These are phyloP conservation scores for Botrytis tulipae DNA, from an alignment of 2,329 filamentous ascomycete species.

Conservation along the genomic window DNA sequence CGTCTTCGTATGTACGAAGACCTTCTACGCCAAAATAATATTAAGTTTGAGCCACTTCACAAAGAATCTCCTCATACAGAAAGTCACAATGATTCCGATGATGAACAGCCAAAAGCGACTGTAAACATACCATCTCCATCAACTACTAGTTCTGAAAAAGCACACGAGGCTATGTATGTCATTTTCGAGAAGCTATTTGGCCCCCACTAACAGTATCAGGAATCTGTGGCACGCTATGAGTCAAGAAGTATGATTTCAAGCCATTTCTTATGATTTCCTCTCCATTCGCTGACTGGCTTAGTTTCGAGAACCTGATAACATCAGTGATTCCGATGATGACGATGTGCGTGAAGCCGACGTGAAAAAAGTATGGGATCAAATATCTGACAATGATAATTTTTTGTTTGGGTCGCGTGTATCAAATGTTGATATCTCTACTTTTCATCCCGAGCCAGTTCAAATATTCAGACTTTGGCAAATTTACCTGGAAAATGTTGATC, in stretches of 20 bases:
- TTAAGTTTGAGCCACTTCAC: conserved; percentile 35
- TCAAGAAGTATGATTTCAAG: conserved; percentile 40
- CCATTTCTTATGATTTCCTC: conserved; percentile 4
- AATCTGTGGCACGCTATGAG: conserved; percentile 49
- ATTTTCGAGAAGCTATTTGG: conserved; percentile 20
- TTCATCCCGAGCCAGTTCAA: conserved; percentile 58
- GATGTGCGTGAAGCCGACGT: conserved; percentile 42
- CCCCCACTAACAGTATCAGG: conserved; percentile 39
- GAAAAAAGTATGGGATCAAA: conserved; percentile 47
- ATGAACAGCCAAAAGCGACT: conserved; percentile 31
- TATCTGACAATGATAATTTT: conserved; percentile 46
- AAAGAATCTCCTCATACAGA: conserved; percentile 27
- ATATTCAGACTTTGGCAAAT: conserved; percentile 73
- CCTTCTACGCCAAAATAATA: conserved; percentile 34
- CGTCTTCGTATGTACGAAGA: conserved; percentile 36
- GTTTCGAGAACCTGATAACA: conserved; percentile 36
- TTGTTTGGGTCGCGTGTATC: conserved; percentile 50
- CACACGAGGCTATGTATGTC: conserved; percentile 38
- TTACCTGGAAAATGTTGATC: conserved; percentile 72
- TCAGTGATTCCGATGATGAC: conserved; percentile 39
- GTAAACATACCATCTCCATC: conserved; percentile 31
- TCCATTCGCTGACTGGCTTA: conserved; percentile 27
- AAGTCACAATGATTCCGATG: conserved; percentile 31
- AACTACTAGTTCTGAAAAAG: conserved; percentile 34
- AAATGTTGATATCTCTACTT: conserved; percentile 46